A percentile compares a stretch with the other conserved stretches of the same genome.
These are phyloP conservation scores for Lasiodiplodia sp. DNA, from an alignment of 2,329 filamentous ascomycete species.

Conservation along the genomic window DNA sequence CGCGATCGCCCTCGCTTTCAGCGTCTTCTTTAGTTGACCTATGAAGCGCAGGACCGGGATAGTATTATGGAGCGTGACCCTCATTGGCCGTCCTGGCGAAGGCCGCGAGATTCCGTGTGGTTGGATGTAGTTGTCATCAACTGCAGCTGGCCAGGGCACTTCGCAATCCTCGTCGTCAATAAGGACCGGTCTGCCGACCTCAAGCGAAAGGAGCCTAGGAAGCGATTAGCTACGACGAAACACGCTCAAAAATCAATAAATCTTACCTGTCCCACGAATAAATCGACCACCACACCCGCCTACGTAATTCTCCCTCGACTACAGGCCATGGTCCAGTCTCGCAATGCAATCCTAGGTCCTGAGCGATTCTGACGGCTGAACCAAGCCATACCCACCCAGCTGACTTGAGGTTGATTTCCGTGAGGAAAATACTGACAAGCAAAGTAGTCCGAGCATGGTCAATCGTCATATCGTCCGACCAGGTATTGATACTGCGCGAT, in stretches of 20 bases:
- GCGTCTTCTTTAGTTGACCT: constrained; percentile 72
- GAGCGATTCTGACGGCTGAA: constrained; percentile 77
- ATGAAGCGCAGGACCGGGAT: constrained; percentile 84
- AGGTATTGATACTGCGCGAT: constrained; percentile 76
- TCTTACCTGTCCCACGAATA: constrained; percentile 84
- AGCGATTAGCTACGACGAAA: background rate
- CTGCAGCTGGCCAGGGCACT: constrained; percentile 76
- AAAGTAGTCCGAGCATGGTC: constrained; percentile 77
- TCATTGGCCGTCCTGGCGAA: constrained; percentile 52
- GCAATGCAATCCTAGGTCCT: constrained; percentile 81
- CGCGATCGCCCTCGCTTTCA: constrained; percentile 71
- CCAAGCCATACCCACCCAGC: constrained; percentile 88
- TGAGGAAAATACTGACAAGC: constrained; percentile 78
- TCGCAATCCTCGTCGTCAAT: constrained; percentile 92
- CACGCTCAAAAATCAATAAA: background rate
- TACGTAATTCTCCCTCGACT: constrained; percentile 84
- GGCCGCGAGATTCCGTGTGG: constrained; percentile 55
- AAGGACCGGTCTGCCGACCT: constrained; percentile 79
- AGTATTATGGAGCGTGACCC: constrained; percentile 74
- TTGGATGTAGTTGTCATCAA: constrained; percentile 80
- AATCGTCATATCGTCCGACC: constrained; percentile 78
- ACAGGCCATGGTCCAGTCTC: constrained; percentile 76
- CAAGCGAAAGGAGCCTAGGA: constrained; percentile 74
- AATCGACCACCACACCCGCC: constrained; percentile 91
- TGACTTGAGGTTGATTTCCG: constrained; percentile 85